These are phyloP conservation scores for Diaporthe sp. DNA, from an alignment of 2,329 filamentous ascomycete species.

Conservation along the genomic window DNA sequence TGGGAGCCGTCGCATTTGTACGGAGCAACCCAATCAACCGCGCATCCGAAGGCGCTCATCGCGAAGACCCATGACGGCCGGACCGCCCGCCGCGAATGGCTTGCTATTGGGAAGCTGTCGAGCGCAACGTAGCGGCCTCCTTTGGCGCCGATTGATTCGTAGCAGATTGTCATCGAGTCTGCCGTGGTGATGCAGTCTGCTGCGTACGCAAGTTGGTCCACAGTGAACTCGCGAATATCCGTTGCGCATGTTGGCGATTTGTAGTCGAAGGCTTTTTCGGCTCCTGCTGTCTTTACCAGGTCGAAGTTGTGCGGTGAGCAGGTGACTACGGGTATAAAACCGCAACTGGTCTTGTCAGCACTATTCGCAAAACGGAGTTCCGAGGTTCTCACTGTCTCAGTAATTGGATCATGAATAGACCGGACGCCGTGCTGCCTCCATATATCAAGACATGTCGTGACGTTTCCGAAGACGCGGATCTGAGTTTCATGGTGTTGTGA, in stretches of 20 bases:
- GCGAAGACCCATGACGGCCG: conserved; percentile 30
- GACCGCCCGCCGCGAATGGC: conserved; percentile 20
- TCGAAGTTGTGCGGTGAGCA: conserved; percentile 47
- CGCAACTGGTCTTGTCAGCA: neutral
- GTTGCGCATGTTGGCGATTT: conserved; percentile 40
- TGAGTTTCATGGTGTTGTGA: neutral
- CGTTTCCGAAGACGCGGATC: neutral
- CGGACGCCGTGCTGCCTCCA: neutral
- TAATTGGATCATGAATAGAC: neutral
- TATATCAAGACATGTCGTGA: neutral
- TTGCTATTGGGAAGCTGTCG: neutral
- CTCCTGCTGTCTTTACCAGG: conserved; percentile 54
- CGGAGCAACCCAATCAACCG: conserved; percentile 11
- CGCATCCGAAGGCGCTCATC: conserved; percentile 7
- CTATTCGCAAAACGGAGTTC: neutral
- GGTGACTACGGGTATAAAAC: conserved; percentile 17
- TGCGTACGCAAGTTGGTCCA: conserved; percentile 50
- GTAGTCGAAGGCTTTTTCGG: conserved; percentile 56
- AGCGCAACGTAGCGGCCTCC: conserved; percentile 45
- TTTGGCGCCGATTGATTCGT: conserved; percentile 50
- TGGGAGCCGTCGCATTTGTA: neutral
- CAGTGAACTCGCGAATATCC: conserved; percentile 53
- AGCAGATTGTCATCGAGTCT: conserved; percentile 51
- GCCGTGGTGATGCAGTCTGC: conserved; percentile 54
- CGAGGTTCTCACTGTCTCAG: neutral